phyloP scores from a whole-genome alignment of 139 green algal genomes.

The Chlorella sp. region DNA sequence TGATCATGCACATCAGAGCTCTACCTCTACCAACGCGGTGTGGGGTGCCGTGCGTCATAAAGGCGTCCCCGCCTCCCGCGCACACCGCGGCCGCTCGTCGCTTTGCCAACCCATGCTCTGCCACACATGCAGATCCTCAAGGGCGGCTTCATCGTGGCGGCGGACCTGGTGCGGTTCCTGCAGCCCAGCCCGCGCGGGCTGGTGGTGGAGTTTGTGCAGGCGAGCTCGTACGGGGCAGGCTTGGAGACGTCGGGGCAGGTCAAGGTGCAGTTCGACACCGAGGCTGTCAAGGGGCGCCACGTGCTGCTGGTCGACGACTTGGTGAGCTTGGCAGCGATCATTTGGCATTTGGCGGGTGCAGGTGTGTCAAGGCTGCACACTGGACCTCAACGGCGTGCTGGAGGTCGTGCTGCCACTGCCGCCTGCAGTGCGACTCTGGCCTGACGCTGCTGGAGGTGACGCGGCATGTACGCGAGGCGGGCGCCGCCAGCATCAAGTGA shows the following conservation, averaged over 20 bases:
- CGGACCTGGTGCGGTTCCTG: conserved; percentile 16
- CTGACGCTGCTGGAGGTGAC: conserved; percentile 17
- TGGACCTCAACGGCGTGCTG: too few relatives aligned
- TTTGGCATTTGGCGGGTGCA: too few relatives aligned
- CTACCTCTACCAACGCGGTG: too few relatives aligned
- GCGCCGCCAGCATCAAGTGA: conserved; percentile 14
- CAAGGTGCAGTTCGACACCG: conserved; percentile 4
- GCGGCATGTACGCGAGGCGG: conserved; percentile 11
- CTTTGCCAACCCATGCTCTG: too few relatives aligned
- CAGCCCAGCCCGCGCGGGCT: conserved; percentile 11
- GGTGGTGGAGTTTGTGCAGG: conserved; percentile 14
- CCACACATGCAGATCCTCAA: conserved; percentile 11
- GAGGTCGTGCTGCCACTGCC: not conserved
- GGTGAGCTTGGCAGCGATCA: too few relatives aligned
- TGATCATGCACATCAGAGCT: too few relatives aligned
- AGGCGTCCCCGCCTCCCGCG: too few relatives aligned
- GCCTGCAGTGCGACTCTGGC: conserved; percentile 14
- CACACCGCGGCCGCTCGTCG: too few relatives aligned
- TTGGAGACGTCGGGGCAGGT: conserved; percentile 16
- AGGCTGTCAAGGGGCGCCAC: conserved; percentile 10
- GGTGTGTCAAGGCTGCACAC: too few relatives aligned
- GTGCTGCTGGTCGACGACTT: conserved; percentile 18
- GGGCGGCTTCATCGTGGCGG: conserved; percentile 21
- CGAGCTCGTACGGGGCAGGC: conserved; percentile 15
- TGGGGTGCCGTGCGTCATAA: too few relatives aligned